Evolutionary conservation across 2,329 filamentous ascomycete genomes (phyloP), one percentile per base, ranked within the genome.

Genomic region (Pseudocercospora cruenta): DNA sequence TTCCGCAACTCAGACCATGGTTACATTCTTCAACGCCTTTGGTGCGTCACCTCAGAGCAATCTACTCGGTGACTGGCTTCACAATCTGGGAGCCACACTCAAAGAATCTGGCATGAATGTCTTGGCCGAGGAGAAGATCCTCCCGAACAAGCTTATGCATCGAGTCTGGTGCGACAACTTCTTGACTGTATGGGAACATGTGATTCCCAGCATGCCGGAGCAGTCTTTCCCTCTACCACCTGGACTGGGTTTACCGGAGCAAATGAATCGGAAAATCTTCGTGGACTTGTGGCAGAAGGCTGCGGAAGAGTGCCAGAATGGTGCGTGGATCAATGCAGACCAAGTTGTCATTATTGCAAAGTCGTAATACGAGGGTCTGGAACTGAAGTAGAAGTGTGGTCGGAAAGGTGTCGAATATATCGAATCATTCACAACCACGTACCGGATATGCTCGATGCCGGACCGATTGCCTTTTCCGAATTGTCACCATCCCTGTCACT

Each of bases 111-210:
- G 43, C 21, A 49, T 43, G 14, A 26, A 10, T 3, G 43, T 61
- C n/a, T 31, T 53, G 12, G 59, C 59, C n/a, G 43, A 61, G 14
- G 59, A 51, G 1, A 14, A 61, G 16, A 53, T 53, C 19, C 2
- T 9, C 2, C 26, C 58, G 33, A 60, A 60, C 9, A 33, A 33
- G 33, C 33, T 60, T 2, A 14, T 60, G 19, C 58, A 60, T n/a
- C 33, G 58, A 4, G 58, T 39, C 7, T 53, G 59, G 59, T 51
- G 45, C 47, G 59, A 61, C 31, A 61, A 53, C 45, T 24, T 61
- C 33, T 26, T 61, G 24, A 61, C 45, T 1, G 45, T 51, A 1
- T 61, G 59, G 59, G 16, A 28, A 47, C 9, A 21, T n/a, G 19
- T 39, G n/a, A 26, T 49, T 3, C 19, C 14, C 4, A 53, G 21